phyloP scores from a whole-genome alignment of 441 rosid species.

The Croton laevigatus region DNA sequence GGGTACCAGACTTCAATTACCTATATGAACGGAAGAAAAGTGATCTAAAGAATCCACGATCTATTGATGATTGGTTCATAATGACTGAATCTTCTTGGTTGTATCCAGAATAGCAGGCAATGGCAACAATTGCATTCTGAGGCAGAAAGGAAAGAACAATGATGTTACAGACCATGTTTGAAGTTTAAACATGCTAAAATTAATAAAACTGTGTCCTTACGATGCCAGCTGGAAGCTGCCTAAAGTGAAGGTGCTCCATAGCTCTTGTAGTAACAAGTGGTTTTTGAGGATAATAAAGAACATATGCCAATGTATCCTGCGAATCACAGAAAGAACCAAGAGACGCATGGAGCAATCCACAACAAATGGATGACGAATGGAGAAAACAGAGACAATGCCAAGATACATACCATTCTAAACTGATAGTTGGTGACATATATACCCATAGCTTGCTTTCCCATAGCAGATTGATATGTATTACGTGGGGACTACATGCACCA shows the following conservation, averaged over 20 bases:
- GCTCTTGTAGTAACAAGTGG: constrained; percentile 98
- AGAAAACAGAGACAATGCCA: not conserved
- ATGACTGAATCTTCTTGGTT: constrained; percentile 99
- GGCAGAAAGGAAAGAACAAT: constrained; percentile 17
- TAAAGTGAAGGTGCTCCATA: constrained; percentile 98
- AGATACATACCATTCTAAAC: constrained; percentile 73
- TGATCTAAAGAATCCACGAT: constrained; percentile 96
- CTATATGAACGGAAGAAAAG: constrained; percentile 95
- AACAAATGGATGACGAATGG: not conserved
- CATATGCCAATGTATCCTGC: constrained; percentile 97
- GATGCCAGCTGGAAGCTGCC: constrained; percentile 99
- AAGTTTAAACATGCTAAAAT: not conserved
- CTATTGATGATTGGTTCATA: constrained; percentile 97
- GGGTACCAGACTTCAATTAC: constrained; percentile 32
- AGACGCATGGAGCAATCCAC: not conserved
- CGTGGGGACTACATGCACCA: constrained; percentile 77
- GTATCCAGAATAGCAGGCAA: constrained; percentile 96
- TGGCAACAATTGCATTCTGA: constrained; percentile 97
- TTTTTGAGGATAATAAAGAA: constrained; percentile 94
- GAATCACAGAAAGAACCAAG: constrained; percentile 16
- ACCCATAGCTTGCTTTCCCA: constrained; percentile 99
- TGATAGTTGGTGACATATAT: constrained; percentile 97
- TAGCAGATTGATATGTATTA: constrained; percentile 98
- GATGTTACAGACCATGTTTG: constrained; percentile 13
- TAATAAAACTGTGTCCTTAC: constrained; percentile 39